phyloP scores from a whole-genome alignment of 1,284 basidiomycete genomes.

The Thelephora terrestris region DNA sequence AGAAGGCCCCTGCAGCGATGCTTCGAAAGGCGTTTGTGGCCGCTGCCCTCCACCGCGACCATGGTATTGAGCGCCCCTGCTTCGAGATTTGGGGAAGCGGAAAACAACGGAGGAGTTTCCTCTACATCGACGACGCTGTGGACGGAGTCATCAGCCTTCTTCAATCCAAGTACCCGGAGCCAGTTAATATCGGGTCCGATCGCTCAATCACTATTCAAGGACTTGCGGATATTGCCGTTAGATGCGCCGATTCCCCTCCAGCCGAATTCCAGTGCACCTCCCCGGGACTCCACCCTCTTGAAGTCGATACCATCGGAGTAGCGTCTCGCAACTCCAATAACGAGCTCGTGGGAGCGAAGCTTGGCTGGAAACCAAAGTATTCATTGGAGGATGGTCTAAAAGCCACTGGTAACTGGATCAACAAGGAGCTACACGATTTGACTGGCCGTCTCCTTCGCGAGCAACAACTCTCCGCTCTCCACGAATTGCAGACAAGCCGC shows the following conservation, averaged over 20 bases:
- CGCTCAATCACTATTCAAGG: constrained; percentile 31
- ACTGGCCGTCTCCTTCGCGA: constrained; percentile 9
- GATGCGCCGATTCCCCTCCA: constrained; percentile 10
- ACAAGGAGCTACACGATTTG: constrained; percentile 23
- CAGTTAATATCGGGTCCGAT: constrained; percentile 47
- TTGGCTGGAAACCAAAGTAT: constrained; percentile 34
- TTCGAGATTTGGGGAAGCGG: constrained; percentile 54
- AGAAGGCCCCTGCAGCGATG: constrained; percentile 50
- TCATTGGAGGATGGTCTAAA: constrained; percentile 36
- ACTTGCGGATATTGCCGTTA: constrained; percentile 33
- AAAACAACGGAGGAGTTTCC: constrained; percentile 40
- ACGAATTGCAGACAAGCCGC: constrained; percentile 22
- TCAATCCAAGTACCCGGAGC: constrained; percentile 22
- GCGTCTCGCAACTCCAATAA: constrained; percentile 45
- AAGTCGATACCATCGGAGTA: constrained; percentile 36
- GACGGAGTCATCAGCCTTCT: constrained; percentile 37
- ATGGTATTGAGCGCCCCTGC: constrained; percentile 7
- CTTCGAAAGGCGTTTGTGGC: constrained; percentile 39
- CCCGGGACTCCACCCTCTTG: constrained; percentile 6
- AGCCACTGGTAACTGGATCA: constrained; percentile 37
- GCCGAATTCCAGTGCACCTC: background rate
- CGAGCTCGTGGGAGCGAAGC: constrained; percentile 18
- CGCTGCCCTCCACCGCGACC: constrained; percentile 10
- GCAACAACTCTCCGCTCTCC: constrained; percentile 11
- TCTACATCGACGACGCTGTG: constrained; percentile 44